Conservation (phyloP, 2,329 filamentous ascomycete genomes). For the Emericellopsis atlantica region DNA sequence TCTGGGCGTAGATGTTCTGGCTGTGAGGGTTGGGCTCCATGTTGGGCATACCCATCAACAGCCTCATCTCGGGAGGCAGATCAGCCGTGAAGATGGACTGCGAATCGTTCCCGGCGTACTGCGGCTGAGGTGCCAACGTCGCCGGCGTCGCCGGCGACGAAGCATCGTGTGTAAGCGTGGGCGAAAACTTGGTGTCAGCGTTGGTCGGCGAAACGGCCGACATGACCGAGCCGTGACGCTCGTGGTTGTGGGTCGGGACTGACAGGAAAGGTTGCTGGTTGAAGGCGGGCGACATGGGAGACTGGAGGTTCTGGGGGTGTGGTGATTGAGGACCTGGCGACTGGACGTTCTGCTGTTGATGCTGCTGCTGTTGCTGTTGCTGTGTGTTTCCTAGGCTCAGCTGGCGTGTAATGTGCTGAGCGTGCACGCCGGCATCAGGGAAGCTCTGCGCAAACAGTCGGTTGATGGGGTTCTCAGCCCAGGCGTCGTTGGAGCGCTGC, state of each 20-base stretch:
- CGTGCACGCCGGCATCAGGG: slow-evolving; percentile 18
- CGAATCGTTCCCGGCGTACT: background rate
- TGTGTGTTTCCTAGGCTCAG: slow-evolving; percentile 1
- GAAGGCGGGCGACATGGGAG: slow-evolving; percentile 8
- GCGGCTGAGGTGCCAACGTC: background rate
- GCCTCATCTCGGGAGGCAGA: slow-evolving; percentile 26
- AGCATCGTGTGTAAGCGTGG: slow-evolving; percentile 13
- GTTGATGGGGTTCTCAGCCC: slow-evolving; percentile 32
- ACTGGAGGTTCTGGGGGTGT: slow-evolving; percentile 3
- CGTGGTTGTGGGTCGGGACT: background rate
- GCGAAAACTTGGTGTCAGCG: slow-evolving; percentile 9
- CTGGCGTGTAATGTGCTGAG: slow-evolving; percentile 3
- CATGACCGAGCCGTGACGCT: slow-evolving; percentile 6
- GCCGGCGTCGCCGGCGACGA: slow-evolving; percentile 3
- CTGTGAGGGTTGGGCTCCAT: slow-evolving; percentile 7
- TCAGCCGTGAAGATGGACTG: slow-evolving; percentile 27
- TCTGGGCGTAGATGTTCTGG: slow-evolving; percentile 6
- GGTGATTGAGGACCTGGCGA: background rate
- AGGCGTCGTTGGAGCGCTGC: slow-evolving; percentile 19
- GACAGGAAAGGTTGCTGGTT: slow-evolving; percentile 8
- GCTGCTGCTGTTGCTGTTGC: background rate
- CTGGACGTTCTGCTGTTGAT: too few species aligned
- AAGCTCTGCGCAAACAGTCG: slow-evolving; percentile 32
- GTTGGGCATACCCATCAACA: slow-evolving; percentile 20
- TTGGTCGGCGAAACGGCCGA: slow-evolving; percentile 6